phyloP scores from a whole-genome alignment of 352 stramenopile genomes.

The Phytophthora sojae region DNA sequence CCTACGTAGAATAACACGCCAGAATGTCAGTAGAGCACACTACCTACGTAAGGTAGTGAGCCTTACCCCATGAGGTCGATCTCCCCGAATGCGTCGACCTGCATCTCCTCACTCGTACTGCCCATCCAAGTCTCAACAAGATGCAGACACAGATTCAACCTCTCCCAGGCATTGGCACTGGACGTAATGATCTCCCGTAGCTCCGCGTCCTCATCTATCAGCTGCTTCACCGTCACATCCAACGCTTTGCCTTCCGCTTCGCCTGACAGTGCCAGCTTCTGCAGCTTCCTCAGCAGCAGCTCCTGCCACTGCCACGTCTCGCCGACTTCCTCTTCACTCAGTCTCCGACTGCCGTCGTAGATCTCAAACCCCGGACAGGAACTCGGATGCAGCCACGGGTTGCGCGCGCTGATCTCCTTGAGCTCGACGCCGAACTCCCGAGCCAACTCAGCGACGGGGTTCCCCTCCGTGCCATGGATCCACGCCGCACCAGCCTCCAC shows the following conservation, averaged over 20 bases:
- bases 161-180: constrained; percentile 24
- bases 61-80: constrained; percentile 54
- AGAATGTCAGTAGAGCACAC: neutral
- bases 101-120: constrained; percentile 42
- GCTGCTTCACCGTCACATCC: constrained; percentile 37
- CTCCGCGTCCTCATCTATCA: constrained; percentile 29
- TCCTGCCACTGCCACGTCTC: constrained; percentile 58
- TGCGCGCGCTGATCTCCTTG: constrained; percentile 58
- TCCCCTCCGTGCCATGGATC: constrained; percentile 59
- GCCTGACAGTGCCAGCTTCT: constrained; percentile 33
- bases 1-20: constrained; percentile 25
- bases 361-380: constrained; percentile 56
- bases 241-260: constrained; percentile 29
- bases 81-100: constrained; percentile 60
- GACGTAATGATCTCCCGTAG: constrained; percentile 20
- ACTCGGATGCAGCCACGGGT: constrained; percentile 62
- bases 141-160: constrained; percentile 46
- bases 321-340: constrained; percentile 42
- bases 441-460: constrained; percentile 48
- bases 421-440: constrained; percentile 44
- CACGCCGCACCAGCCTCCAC: constrained; percentile 61
- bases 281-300: constrained; percentile 50
- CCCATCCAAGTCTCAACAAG: constrained; percentile 70
- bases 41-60: neutral
- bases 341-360: constrained; percentile 32